Evolutionary conservation across 2,329 filamentous ascomycete species (phyloP).

Genomic region (Monilinia fructicola): DNA sequence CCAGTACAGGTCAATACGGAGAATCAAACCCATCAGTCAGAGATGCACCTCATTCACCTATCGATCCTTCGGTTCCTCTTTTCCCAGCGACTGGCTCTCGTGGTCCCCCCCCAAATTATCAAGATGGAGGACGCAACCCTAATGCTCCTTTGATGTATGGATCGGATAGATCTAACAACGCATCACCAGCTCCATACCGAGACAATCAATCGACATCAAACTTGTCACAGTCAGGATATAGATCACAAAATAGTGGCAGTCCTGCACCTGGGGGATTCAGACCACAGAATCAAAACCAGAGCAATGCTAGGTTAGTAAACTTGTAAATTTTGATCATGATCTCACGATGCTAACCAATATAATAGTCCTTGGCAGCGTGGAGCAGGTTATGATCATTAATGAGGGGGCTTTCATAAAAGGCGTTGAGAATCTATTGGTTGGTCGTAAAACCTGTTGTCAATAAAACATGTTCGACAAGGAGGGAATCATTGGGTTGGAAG

Average conservation of each 20-base stretch:
- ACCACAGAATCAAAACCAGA: constrained; percentile 43
- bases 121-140: constrained; percentile 34
- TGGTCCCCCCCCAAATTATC: constrained; percentile 39
- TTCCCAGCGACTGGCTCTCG: constrained; percentile 46
- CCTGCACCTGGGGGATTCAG: constrained; percentile 42
- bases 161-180: constrained; percentile 23
- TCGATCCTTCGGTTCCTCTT: constrained; percentile 52
- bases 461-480: not conserved
- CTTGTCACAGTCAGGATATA: constrained; percentile 39
- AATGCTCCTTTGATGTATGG: constrained; percentile 31
- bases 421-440: constrained; percentile 31
- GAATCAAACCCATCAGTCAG: constrained; percentile 30
- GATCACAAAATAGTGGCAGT: constrained; percentile 45
- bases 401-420: constrained; percentile 34
- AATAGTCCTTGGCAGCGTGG: constrained; percentile 56
- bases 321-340: not conserved
- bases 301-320: constrained; percentile 48
- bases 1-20: constrained; percentile 32
- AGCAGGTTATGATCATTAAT: constrained; percentile 54
- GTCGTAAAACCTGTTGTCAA: constrained; percentile 28
- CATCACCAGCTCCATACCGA: constrained; percentile 36
- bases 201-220: constrained; percentile 42
- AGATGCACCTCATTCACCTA: constrained; percentile 47
- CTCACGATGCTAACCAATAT: constrained; percentile 32
- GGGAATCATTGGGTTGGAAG: constrained; percentile 21